Evolutionary conservation across 192 early-diverging fungal genomes (phyloP), one percentile per base, ranked within the genome.

Genomic region (Physocladia obscura): DNA sequence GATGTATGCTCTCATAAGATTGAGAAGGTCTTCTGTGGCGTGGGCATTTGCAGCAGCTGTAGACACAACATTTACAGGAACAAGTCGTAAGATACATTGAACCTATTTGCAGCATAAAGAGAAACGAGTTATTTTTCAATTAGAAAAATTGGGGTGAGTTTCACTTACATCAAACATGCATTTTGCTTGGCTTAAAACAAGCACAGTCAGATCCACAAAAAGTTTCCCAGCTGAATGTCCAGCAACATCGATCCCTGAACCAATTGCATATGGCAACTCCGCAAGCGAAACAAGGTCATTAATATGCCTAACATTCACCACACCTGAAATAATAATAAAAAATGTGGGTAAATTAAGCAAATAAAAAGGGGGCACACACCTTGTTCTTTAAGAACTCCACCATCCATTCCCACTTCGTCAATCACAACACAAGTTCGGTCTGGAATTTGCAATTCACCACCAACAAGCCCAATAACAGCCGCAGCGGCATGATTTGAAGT

Each of bases 321-420:
- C 61, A 32, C 76, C 74, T 76, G 17, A 62, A 51, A 68, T 27
- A 17, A 55, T 21, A 27, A 40, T 24, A 69, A 27, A 26, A 61
- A 21, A 26, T 32, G 56, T 40, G n/a, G 67, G 54, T 68, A 67
- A 30, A 58, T 44, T 30, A 30, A 34, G 5, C 1, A 1, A 1
- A 64, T 22, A 51, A 19, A 26, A 3, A 30, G 1, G 19, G 11
- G 0, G 15, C 3, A 54, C 67, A 30, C 8, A 77, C 75, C 77
- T 71, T 75, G 73, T 47, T 74, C 77, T 22, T 72, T 71, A 40
- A 78, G 54, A 8, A 59, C 37, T n/a, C 77, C 77, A 26, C 60
- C 58, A 5, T 75, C 69, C 69, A 78, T 35, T 26, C 27, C 55
- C 19, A 51, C 57, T 49, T 76, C 74, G 34, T 79, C 77, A 21